Evolutionary conservation across 2,329 filamentous ascomycete genomes (phyloP).

Genomic region (Colletotrichum sp.): DNA sequence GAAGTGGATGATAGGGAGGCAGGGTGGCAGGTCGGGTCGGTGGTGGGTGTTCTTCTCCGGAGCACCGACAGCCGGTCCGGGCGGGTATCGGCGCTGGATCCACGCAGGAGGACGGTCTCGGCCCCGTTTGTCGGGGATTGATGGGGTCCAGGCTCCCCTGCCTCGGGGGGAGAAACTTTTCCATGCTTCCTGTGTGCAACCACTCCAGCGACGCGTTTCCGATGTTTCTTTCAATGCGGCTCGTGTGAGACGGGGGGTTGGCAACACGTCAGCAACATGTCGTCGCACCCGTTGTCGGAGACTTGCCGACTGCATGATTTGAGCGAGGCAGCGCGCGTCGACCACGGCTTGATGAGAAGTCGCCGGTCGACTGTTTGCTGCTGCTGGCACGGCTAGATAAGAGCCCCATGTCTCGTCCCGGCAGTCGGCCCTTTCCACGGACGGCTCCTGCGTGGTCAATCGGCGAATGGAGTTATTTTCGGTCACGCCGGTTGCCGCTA

Average conservation of each 20-base stretch:
- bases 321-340: neutral
- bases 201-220: neutral
- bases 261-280: neutral
- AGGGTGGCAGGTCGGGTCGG: neutral
- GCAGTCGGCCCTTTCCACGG: neutral
- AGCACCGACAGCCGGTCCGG: slow-evolving; percentile 14
- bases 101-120: neutral
- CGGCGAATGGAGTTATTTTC: neutral
- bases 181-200: neutral
- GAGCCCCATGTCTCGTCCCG: neutral
- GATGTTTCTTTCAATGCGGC: neutral
- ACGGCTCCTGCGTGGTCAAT: neutral
- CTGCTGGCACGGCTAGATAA: neutral
- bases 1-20: neutral
- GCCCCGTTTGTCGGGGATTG: slow-evolving; percentile 13
- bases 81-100: slow-evolving; percentile 15
- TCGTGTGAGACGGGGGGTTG: neutral
- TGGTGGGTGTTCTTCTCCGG: neutral
- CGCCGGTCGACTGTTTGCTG: neutral
- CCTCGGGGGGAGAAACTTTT: neutral
- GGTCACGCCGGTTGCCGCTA: slow-evolving; percentile 1
- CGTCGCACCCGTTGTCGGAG: neutral
- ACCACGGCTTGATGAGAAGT: neutral
- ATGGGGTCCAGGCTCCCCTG: neutral
- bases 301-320: neutral